Evolutionary conservation across 768 basidiomycete genomes (phyloP).

Genomic region (Suillus clintonianus): DNA sequence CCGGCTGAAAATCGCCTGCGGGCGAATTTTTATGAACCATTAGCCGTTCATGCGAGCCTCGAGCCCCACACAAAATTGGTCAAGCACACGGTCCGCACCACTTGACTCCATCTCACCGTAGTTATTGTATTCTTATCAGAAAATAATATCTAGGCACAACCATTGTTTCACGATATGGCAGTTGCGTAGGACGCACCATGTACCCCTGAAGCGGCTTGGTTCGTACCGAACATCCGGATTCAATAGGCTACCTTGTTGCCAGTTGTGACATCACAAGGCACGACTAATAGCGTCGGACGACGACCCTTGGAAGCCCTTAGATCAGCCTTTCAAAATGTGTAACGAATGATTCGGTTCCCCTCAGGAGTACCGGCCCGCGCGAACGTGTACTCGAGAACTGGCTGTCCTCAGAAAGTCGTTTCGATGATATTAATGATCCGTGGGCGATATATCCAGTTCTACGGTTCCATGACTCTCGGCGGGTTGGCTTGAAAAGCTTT

Average conservation of each 20-base stretch:
- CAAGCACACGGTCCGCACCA: not conserved
- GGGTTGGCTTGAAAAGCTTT: not conserved
- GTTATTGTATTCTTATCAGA: not conserved
- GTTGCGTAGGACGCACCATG: not conserved
- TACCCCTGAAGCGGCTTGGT: not conserved
- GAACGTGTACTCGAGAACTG: not conserved
- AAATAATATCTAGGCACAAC: not conserved
- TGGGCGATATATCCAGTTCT: too few species aligned
- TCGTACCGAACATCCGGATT: slow-evolving; percentile 2
- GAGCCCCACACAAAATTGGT: not conserved
- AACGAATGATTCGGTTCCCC: not conserved
- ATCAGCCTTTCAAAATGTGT: not conserved
- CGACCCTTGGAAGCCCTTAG: not conserved
- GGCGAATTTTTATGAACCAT: not conserved
- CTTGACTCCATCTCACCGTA: not conserved
- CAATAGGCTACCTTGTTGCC: not conserved
- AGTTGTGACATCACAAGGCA: slow-evolving; percentile 1
- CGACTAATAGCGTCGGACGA: not conserved
- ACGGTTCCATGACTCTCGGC: not conserved
- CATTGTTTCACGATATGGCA: not conserved
- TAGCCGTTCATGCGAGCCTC: not conserved
- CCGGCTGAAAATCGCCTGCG: not conserved
- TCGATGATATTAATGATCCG: not conserved
- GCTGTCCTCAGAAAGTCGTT: not conserved
- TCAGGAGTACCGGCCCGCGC: not conserved